Base-by-base conservation (phyloP, 805 yeast species). In the Barnettozyma sp. region DNA sequence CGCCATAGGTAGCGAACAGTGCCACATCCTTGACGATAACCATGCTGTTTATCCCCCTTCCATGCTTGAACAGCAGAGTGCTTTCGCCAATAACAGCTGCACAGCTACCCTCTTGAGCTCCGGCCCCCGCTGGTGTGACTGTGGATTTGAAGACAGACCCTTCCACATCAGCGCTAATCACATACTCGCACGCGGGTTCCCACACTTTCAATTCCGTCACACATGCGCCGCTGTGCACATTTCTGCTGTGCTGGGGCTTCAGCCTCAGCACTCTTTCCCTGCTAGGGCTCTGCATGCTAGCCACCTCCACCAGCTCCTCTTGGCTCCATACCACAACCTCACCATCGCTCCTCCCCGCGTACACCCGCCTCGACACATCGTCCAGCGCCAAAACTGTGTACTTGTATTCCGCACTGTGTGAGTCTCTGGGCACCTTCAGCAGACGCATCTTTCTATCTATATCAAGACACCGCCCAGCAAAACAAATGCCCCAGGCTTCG, bases 361-460 rank as follows among this genome's bases (percentile, higher is more conserved):
- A 43, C n/a, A 50, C 42, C 6, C 32, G 32, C 10, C 28, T 23
- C 0, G 38, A 27, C 6, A 10, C 17, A 2, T 20, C 2, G 11
- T 42, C 36, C 11, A 43, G 11, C 3, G 35, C 41, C 18, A 49
- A 33, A 2, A 50, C 36, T 2, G 45, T 35, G 15, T 41, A 43
- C 0, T 29, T 12, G 1, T 40, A 24, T 3, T 17, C 17, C 4
- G 14, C 21, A 10, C 14, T 27, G 17, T 15, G 22, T 18, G 15
- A 16, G 20, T 26, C 27, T 26, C 18, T 30, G 11, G 56, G 56
- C 3, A 52, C 38, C 29, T 46, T 47, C 36, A 52, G 38, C 14
- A 52, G 39, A 9, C 42, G 35, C 48, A 45, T 45, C 13, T 19
- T 29, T 11, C 17, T 43, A n/a, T n/a, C n/a, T n/a, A n/a, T n/a